Percentiles rank a stretch among this genome's conserved stretches.
Conservation (phyloP, 2,329 filamentous ascomycete genomes). For the Alternaria atra region DNA sequence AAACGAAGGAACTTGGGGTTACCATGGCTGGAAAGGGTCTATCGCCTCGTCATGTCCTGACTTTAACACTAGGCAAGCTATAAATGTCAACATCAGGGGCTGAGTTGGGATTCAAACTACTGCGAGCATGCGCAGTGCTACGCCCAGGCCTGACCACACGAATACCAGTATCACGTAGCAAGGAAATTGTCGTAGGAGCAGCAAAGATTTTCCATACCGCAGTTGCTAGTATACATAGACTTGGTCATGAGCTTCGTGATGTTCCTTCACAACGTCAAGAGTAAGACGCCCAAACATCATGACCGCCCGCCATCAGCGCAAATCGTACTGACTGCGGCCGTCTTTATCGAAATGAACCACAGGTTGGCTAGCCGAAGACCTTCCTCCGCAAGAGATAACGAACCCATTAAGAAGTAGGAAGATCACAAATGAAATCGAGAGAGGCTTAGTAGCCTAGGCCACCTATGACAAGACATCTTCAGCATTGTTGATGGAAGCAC, state of each 20-base stretch:
- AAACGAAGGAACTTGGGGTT: background rate
- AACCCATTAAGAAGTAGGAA: slow-evolving; percentile 37
- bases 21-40: background rate
- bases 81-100: background rate
- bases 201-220: slow-evolving; percentile 44
- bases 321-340: slow-evolving; percentile 41
- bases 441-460: slow-evolving; percentile 30
- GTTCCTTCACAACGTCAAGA: slow-evolving; percentile 34
- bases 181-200: slow-evolving; percentile 12
- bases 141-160: slow-evolving; percentile 14
- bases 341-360: slow-evolving; percentile 31
- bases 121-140: slow-evolving; percentile 35
- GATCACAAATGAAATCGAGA: slow-evolving; percentile 35
- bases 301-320: slow-evolving; percentile 29
- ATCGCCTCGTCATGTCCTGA: background rate
- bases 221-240: slow-evolving; percentile 50
- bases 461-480: slow-evolving; percentile 40
- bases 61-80: background rate
- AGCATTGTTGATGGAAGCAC: slow-evolving; percentile 17
- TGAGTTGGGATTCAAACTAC: slow-evolving; percentile 30
- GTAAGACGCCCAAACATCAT: slow-evolving; percentile 47
- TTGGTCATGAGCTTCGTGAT: slow-evolving; percentile 50
- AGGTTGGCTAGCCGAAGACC: slow-evolving; percentile 33
- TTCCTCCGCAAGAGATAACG: slow-evolving; percentile 30
- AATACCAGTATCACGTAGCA: slow-evolving; percentile 4